A percentile compares a stretch with the other conserved stretches of the same genome.
Evolutionary conservation across 2,329 filamentous ascomycete genomes (phyloP).

Genomic region (Neofusicoccum ribis): DNA sequence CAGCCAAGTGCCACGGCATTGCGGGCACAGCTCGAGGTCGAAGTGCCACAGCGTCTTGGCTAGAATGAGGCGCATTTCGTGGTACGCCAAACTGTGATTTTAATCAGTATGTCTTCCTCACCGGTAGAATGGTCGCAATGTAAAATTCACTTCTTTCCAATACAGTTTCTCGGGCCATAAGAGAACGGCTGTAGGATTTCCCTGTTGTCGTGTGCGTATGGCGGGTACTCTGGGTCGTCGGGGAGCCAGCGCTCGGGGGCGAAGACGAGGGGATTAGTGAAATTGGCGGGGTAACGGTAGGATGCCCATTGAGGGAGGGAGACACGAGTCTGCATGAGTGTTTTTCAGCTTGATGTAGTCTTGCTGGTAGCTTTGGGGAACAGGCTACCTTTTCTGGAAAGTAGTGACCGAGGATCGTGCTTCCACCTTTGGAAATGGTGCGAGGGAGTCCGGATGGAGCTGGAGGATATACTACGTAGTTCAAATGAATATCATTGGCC

Average conservation of each 20-base stretch:
- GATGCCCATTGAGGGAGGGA: conserved; percentile 18
- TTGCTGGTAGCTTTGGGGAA: not conserved
- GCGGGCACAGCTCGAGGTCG: conserved; percentile 37
- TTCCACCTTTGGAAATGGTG: conserved; percentile 36
- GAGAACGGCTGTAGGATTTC: conserved; percentile 47
- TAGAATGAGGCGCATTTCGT: conserved; percentile 45
- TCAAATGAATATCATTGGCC: not conserved
- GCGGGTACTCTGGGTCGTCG: conserved; percentile 14
- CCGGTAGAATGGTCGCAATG: conserved; percentile 17
- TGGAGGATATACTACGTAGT: conserved; percentile 39
- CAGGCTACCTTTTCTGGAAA: conserved; percentile 33
- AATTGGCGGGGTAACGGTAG: conserved; percentile 29
- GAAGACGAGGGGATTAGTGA: conserved; percentile 37
- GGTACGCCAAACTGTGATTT: conserved; percentile 32
- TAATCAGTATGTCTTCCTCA: not conserved
- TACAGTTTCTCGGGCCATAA: conserved; percentile 42
- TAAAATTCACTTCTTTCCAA: conserved; percentile 35
- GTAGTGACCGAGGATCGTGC: conserved; percentile 37
- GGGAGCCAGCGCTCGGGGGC: conserved; percentile 45
- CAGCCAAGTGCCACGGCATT: conserved; percentile 30
- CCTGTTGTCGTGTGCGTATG: conserved; percentile 31
- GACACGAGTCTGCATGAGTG: conserved; percentile 26
- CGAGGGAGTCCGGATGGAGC: conserved; percentile 36
- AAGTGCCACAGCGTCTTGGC: conserved; percentile 41
- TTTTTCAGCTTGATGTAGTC: not conserved